Evolutionary conservation across 192 early-diverging fungal genomes (phyloP), one percentile per base, ranked within the genome.

Genomic region (Phlyctochytrium bullatum): DNA sequence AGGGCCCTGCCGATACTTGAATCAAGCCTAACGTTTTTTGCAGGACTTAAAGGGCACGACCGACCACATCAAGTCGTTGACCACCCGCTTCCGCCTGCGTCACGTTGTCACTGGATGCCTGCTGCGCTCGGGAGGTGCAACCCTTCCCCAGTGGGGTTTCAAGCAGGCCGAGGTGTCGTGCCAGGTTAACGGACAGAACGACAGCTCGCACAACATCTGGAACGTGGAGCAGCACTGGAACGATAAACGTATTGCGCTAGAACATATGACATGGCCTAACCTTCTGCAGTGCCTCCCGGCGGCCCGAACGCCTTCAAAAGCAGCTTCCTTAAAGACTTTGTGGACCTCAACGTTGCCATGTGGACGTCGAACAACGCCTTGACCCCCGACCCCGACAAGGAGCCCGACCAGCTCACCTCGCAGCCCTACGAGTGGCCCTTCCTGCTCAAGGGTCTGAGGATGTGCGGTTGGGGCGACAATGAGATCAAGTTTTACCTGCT

Each of bases 301-400:
- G 78, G 79, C 25, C 64, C 74, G 3, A 75, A 71, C 10, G 76
- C 81, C 2, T 92, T 90, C 76, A 88, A 79, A 58, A 85, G 91
- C 32, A 79, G 78, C 28, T 98, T 98, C 72, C 75, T 91, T 65
- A 79, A 83, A 59, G 89, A 97, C 74, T 92, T 97, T 76, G 80
- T 87, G 62, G 92, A 93, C 64, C 78, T 97, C 63, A 98, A 98
- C 69, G 86, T 92, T 14, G 93, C 90, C 20, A 98, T 98, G 96
- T 95, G 92, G 88, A 90, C 89, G 0, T 89, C 90, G 20, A 99
- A 99, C 83, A 99, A 98, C 70, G 95, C 94, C 6, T 76, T 99
- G 64, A 83, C 91, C 35, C 93, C 93, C 0, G 92, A 97, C 72
- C 89, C 88, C 20, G 92, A 97, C 76, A 96, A 95, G 77, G 86